Evolutionary conservation across 805 yeast species (phyloP).

Genomic region (Candida glaebosa): DNA sequence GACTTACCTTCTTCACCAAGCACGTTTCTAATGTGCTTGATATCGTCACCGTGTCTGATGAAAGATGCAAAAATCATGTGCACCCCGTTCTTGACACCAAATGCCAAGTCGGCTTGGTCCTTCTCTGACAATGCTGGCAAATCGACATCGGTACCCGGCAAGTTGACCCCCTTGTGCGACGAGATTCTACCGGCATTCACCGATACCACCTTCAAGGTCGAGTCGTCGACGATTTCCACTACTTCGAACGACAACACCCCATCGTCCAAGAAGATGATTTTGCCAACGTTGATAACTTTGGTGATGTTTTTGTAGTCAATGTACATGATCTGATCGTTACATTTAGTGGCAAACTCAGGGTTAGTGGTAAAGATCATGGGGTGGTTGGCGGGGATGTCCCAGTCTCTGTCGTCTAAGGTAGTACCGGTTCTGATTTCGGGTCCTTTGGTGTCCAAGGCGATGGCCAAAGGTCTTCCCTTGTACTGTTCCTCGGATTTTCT

Average conservation of each 20-base stretch:
- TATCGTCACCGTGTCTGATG: conserved; percentile 92
- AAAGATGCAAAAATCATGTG: conserved; percentile 99
- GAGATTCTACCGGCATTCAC: conserved; percentile 93
- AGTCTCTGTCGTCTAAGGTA: conserved; percentile 76
- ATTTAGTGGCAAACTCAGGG: conserved; percentile 64
- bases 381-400: conserved; percentile 78
- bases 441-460: conserved; percentile 98
- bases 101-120: conserved; percentile 86
- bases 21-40: conserved; percentile 84
- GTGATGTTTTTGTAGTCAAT: conserved; percentile 95
- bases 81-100: conserved; percentile 96
- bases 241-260: conserved; percentile 97
- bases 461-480: conserved; percentile 95
- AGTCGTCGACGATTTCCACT: conserved; percentile 70
- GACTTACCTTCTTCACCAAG: conserved; percentile 96
- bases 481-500: conserved; percentile 87
- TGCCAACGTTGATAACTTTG: conserved; percentile 85
- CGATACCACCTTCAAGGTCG: conserved; percentile 82
- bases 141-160: conserved; percentile 98
- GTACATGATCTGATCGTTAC: conserved; percentile 80
- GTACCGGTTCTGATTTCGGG: conserved; percentile 99
- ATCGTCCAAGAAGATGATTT: conserved; percentile 91
- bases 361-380: conserved; percentile 94
- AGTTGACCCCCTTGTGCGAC: conserved; percentile 98
- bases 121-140: conserved; percentile 97